Conservation (phyloP, 257 asterid species). For the Schizonepeta tenuifolia region DNA sequence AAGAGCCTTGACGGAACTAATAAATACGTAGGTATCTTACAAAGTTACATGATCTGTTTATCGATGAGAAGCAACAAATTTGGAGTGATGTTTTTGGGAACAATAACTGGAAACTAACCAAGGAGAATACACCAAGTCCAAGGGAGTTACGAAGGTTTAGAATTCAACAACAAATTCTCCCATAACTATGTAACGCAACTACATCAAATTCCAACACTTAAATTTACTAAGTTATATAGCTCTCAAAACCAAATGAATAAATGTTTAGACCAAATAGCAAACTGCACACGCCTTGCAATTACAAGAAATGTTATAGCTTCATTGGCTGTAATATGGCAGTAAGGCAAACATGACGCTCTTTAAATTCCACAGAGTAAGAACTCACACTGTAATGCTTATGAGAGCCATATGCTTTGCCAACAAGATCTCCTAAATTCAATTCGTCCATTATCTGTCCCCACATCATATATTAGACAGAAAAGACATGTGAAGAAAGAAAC, state of each 20-base stretch:
- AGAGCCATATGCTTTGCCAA: slow-evolving; percentile 87
- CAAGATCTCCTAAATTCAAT: slow-evolving; percentile 70
- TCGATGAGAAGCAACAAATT: not conserved
- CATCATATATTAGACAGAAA: slow-evolving; percentile 34
- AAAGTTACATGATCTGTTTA: not conserved
- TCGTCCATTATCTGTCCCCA: slow-evolving; percentile 74
- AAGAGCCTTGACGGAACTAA: slow-evolving; percentile 15
- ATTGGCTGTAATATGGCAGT: slow-evolving; percentile 15
- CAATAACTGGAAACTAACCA: not conserved
- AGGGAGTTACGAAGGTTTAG: not conserved
- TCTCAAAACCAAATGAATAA: not conserved
- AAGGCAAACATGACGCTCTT: slow-evolving; percentile 20
- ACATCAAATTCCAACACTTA: slow-evolving; percentile 2
- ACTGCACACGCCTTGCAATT: not conserved
- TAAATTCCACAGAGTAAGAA: slow-evolving; percentile 19
- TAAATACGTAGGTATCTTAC: not conserved
- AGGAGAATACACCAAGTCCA: slow-evolving; percentile 1
- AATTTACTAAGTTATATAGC: slow-evolving; percentile 9
- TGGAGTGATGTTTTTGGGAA: not conserved
- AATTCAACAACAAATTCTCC: slow-evolving; percentile 12
- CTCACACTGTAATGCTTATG: slow-evolving; percentile 89
- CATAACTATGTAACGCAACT: slow-evolving; percentile 18
- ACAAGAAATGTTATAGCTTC: slow-evolving; percentile 18
- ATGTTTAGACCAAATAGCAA: not conserved
- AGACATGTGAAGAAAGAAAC: slow-evolving; percentile 30